Conservation (phyloP, 2,329 filamentous ascomycete genomes). For the Alternaria infectoria region DNA sequence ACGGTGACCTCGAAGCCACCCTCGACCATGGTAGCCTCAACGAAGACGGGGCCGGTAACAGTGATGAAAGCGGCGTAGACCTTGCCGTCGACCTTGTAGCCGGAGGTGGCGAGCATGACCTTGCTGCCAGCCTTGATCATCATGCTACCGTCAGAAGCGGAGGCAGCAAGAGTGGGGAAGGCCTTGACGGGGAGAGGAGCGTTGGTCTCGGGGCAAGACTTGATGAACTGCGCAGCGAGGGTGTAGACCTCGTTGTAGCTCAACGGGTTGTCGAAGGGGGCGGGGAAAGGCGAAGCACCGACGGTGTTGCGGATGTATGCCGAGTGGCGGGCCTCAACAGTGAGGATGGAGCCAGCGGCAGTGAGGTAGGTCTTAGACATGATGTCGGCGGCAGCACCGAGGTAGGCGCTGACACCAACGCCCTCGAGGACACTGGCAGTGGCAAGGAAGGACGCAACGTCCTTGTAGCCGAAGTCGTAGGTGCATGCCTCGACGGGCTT, state of each 20-base stretch:
- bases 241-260: constrained; percentile 66
- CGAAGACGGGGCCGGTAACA: constrained; percentile 29
- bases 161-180: constrained; percentile 58
- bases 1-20: constrained; percentile 27
- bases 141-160: constrained; percentile 13
- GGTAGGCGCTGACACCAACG: constrained; percentile 65
- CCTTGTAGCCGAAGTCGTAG: constrained; percentile 62
- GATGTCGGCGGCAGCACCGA: constrained; percentile 66
- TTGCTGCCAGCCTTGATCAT: constrained; percentile 23
- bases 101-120: constrained; percentile 18
- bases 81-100: constrained; percentile 26
- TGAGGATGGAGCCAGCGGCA: constrained; percentile 67
- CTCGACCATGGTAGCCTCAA: constrained; percentile 16
- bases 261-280: constrained; percentile 67
- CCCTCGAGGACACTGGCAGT: constrained; percentile 62
- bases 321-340: constrained; percentile 69
- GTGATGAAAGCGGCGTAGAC: constrained; percentile 36
- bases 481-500: constrained; percentile 61
- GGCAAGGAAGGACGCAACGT: constrained; percentile 58
- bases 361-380: constrained; percentile 65
- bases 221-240: constrained; percentile 69
- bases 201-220: constrained; percentile 62
- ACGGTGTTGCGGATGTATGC: constrained; percentile 64
- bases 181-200: constrained; percentile 64
- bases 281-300: constrained; percentile 61